phyloP scores from a whole-genome alignment of 345 rosid genomes.

The Raphanus raphanistrum region DNA sequence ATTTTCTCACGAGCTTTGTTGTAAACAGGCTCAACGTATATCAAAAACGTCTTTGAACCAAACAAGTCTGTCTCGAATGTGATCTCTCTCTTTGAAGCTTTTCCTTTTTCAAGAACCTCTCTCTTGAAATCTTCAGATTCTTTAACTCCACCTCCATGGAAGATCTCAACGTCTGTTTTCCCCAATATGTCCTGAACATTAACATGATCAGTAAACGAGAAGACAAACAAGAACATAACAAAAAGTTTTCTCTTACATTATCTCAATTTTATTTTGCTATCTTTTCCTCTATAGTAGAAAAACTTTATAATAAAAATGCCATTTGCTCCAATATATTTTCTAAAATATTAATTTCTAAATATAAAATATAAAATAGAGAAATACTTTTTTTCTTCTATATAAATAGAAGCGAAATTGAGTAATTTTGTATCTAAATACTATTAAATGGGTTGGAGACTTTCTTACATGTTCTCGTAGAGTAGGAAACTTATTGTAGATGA shows the following conservation, averaged over 20 bases:
- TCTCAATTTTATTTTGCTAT: too few species aligned
- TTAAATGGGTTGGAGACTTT: too few species aligned
- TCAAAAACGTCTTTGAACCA: constrained; percentile 85
- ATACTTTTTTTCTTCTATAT: too few species aligned
- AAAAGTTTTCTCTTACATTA: too few species aligned
- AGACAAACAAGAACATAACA: too few species aligned
- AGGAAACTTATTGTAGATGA: constrained; percentile 91
- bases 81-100: constrained; percentile 90
- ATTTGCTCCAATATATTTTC: too few species aligned
- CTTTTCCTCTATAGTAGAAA: too few species aligned
- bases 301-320: too few species aligned
- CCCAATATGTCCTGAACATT: constrained; percentile 74
- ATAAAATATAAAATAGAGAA: too few species aligned
- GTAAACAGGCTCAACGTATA: constrained; percentile 86
- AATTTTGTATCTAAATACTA: too few species aligned
- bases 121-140: constrained; percentile 93
- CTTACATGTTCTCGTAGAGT: constrained; percentile 73
- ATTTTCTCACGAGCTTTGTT: constrained; percentile 84
- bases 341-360: too few species aligned
- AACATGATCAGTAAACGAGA: background rate
- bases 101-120: constrained; percentile 85
- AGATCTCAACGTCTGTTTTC: constrained; percentile 87
- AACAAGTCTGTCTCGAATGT: constrained; percentile 83
- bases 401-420: too few species aligned
- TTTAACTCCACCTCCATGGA: constrained; percentile 84